Evolutionary conservation across 1,284 basidiomycete genomes (phyloP).

Genomic region (Sanghuangporus sanghuang): DNA sequence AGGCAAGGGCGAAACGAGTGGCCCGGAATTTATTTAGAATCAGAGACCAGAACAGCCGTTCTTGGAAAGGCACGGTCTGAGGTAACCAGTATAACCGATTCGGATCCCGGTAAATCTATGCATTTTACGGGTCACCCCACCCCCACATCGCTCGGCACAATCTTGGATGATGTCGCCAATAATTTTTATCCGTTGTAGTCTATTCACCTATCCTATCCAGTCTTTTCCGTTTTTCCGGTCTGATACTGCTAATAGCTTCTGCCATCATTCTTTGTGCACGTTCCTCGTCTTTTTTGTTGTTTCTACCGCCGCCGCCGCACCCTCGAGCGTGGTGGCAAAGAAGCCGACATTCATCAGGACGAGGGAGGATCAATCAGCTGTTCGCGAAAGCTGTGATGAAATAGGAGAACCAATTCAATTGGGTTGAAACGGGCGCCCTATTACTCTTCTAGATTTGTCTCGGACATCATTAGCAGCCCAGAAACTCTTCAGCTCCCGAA

Average conservation of each 20-base stretch:
- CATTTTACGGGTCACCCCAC: background rate
- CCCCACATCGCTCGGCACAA: background rate
- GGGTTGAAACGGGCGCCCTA: background rate
- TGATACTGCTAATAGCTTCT: background rate
- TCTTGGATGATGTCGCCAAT: background rate
- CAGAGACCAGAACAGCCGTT: background rate
- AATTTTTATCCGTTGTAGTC: background rate
- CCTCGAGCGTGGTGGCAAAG: no score
- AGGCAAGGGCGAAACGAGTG: background rate
- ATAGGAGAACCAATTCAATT: background rate
- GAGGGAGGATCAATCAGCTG: background rate
- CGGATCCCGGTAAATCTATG: background rate
- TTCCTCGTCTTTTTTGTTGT: background rate
- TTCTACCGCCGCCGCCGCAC: background rate
- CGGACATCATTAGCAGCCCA: background rate
- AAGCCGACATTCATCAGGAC: background rate
- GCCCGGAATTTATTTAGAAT: conserved; percentile 1
- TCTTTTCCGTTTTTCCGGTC: background rate
- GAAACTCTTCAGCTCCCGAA: background rate
- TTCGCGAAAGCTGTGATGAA: background rate
- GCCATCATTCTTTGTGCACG: background rate
- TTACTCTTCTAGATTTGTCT: background rate
- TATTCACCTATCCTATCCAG: background rate
- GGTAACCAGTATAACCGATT: conserved; percentile 1
- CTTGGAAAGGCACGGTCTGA: background rate